Percentiles rank a stretch among this genome's conserved stretches.
Conservation (phyloP, 2,329 filamentous ascomycete genomes). For the Colletotrichum tamarilloi region DNA sequence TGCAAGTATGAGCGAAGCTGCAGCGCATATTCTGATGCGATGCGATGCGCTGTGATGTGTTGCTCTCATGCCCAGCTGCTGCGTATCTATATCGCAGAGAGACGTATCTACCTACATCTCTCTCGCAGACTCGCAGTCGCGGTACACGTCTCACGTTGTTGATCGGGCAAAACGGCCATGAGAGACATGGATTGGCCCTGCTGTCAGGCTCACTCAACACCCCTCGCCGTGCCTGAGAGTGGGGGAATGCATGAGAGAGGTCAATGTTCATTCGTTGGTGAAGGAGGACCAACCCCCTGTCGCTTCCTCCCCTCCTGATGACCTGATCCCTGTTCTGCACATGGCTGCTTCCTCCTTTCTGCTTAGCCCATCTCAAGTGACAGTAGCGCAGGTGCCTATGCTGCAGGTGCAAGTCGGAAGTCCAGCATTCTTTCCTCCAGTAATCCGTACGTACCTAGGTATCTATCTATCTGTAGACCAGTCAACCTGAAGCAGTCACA, state of each 20-base stretch:
- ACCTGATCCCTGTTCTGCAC: constrained; percentile 24
- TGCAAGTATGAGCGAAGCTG: not conserved
- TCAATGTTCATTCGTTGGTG: not conserved
- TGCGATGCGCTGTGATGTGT: not conserved
- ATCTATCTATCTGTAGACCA: no score
- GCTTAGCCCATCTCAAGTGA: not conserved
- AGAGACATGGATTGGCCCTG: not conserved
- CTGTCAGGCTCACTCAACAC: not conserved
- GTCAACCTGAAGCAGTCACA: no score
- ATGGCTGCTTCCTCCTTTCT: constrained; percentile 10
- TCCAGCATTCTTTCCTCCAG: not conserved
- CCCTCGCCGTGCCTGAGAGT: not conserved
- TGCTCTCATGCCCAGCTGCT: not conserved
- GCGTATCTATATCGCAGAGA: no score
- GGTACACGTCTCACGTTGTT: not conserved
- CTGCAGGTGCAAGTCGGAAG: not conserved
- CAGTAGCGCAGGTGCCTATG: not conserved
- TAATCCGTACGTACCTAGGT: no score
- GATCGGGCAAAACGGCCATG: not conserved
- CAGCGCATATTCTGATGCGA: not conserved
- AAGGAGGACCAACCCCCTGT: not conserved
- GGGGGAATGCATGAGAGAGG: not conserved
- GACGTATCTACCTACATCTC: not conserved
- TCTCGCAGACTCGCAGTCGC: not conserved
- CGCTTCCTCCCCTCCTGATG: not conserved